Percentiles rank a stretch among this genome's conserved stretches.
phyloP scores from a whole-genome alignment of 139 green algal genomes.

The Chlorella sp. region DNA sequence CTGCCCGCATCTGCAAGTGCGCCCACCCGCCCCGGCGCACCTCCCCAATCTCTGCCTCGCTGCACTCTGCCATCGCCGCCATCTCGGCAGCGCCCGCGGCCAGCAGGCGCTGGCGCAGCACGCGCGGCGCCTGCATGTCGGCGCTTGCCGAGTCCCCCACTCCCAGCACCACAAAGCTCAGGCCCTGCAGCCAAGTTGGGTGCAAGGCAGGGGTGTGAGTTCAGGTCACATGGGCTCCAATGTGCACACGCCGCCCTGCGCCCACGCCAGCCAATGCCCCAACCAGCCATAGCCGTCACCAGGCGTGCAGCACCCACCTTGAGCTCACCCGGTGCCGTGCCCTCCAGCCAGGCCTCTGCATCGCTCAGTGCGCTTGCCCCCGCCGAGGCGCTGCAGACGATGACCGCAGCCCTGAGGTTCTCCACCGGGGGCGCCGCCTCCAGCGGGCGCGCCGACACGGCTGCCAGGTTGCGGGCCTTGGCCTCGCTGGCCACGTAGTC shows the following conservation, averaged over 20 bases:
- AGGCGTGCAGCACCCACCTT: not conserved
- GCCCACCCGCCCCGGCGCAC: not conserved
- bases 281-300: too few relatives aligned
- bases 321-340: not conserved
- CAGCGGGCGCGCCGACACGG: not conserved
- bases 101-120: not conserved
- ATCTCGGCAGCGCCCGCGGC: not conserved
- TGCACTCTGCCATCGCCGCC: not conserved
- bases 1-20: not conserved
- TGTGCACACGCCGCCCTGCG: not conserved
- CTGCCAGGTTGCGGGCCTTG: not conserved
- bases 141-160: not conserved
- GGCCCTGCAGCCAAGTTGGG: not conserved
- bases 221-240: not conserved
- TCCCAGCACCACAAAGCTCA: slow-evolving; percentile 1
- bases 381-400: not conserved
- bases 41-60: not conserved
- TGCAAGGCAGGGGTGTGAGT: too few relatives aligned
- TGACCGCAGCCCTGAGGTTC: not conserved
- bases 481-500: not conserved
- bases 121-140: not conserved
- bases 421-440: not conserved
- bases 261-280: too few relatives aligned
- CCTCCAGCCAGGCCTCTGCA: not conserved
- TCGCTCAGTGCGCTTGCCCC: not conserved